Conservation (phyloP, 179 eudicot species). For the Beta lomatogona region DNA sequence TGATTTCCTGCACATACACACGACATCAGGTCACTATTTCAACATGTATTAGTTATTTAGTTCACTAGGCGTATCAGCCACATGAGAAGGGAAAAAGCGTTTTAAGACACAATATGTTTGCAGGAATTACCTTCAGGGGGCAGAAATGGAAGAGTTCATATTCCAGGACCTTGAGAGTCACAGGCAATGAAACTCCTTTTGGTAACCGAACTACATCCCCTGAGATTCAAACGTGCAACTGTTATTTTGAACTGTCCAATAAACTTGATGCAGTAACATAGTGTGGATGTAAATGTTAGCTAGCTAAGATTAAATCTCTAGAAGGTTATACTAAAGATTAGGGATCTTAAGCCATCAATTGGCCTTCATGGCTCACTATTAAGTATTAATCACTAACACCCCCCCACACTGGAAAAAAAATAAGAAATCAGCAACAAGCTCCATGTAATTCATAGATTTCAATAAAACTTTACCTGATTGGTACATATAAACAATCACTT, state of each 20-base stretch:
- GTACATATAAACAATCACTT: slow-evolving; percentile 55
- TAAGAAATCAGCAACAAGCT: neutral
- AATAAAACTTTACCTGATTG: slow-evolving; percentile 54
- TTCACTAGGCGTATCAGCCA: neutral
- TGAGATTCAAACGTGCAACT: slow-evolving; percentile 25
- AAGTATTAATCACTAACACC: too few relatives aligned
- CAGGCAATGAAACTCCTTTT: slow-evolving; percentile 67
- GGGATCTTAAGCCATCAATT: neutral
- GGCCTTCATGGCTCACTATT: neutral
- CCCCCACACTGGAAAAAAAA: neutral
- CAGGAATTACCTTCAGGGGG: slow-evolving; percentile 60
- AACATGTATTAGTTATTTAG: neutral
- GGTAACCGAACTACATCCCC: slow-evolving; percentile 66
- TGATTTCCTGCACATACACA: slow-evolving; percentile 51
- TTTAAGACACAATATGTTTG: too few relatives aligned
- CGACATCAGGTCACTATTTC: neutral
- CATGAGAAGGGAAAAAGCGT: neutral
- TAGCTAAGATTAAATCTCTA: neutral
- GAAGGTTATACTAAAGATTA: neutral
- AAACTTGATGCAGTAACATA: neutral
- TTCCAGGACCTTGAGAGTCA: slow-evolving; percentile 82
- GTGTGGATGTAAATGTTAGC: neutral
- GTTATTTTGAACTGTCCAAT: neutral
- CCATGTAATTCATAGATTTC: neutral
- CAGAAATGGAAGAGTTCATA: slow-evolving; percentile 87